Base-by-base conservation (phyloP, 768 basidiomycete species). In the Suillus cothurnatus region DNA sequence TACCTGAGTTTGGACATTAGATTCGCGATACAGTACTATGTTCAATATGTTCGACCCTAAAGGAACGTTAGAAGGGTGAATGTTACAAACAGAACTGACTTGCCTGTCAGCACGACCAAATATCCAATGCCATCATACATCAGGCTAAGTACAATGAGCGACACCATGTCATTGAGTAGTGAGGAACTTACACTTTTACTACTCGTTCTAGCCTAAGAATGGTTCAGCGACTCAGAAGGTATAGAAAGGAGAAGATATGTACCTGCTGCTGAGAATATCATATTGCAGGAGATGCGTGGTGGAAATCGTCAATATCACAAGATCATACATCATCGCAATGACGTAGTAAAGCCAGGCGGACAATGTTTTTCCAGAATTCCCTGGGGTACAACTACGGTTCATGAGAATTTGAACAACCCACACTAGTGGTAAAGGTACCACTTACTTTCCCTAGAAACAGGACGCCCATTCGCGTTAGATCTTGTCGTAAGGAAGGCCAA, bases 41-140 rank as follows among this genome's bases (percentile, higher is more conserved):
- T 88, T 88, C 68, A 85, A 74, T 39, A 82, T 69, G 69, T 88
- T 88, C 71, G 79, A 77, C 12, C 76, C 86, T 86, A 56, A 3
- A 21, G 19, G 17, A 8, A 43, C 34, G 7, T 36, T 38, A 23
- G 38, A 31, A 45, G 17, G 52, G 58, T 19, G 63, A 36, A 38
- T 19, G 45, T 38, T 32, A 12, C 12, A 28, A 39, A 28, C 21
- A 21, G 19, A 61, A 23, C 8, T 23, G 45, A 41, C 72, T 26
- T 68, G 85, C 85, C 79, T 31, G 88, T 86, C 53, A 91, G 75
- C 4, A 79, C 79, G 32, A 87, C 68, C 64, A 90, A 86, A 71
- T 88, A 91, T 28, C 85, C 82, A 28, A 91, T 74, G 31, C 89
- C 89, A 67, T 91, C 88, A 63, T 85, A 87, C 4, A 91, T 76